These are phyloP conservation scores for Cercospora zeina DNA, from an alignment of 2,329 filamentous ascomycete species.

Conservation along the genomic window DNA sequence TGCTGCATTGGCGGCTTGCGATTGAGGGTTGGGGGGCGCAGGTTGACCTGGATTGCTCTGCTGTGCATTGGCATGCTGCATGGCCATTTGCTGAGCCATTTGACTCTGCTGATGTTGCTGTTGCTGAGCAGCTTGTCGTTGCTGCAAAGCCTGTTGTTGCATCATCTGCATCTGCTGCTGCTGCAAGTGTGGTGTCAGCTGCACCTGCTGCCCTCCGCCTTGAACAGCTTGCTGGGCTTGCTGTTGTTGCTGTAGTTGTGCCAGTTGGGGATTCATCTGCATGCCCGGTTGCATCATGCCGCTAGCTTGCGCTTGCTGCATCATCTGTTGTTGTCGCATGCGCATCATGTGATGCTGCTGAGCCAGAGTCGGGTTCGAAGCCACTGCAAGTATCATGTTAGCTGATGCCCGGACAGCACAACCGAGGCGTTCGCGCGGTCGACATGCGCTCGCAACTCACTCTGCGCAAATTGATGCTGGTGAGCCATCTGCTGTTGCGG, in stretches of 20 bases:
- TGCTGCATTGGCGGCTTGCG: constrained; percentile 37
- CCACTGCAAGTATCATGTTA: constrained; percentile 47
- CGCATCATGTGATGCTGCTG: constrained; percentile 42
- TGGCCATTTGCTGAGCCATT: constrained; percentile 43
- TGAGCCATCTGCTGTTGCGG: constrained; percentile 59
- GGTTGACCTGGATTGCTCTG: constrained; percentile 52
- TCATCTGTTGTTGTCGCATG: constrained; percentile 52
- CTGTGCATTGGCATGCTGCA: constrained; percentile 54
- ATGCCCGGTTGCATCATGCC: constrained; percentile 33
- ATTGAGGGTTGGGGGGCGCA: constrained; percentile 44
- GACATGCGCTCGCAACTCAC: constrained; percentile 36
- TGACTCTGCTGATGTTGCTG: constrained; percentile 43
- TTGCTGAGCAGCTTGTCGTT: constrained; percentile 40
- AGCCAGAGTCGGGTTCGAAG: constrained; percentile 36
- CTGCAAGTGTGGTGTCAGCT: constrained; percentile 30
- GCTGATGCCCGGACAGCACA: not conserved
- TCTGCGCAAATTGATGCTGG: constrained; percentile 35
- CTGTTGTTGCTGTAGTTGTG: constrained; percentile 44
- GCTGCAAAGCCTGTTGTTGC: constrained; percentile 41
- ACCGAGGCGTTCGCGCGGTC: not conserved
- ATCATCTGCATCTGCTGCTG: constrained; percentile 48
- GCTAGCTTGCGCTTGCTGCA: constrained; percentile 44
- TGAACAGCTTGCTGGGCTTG: constrained; percentile 39
- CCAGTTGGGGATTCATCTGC: constrained; percentile 41
- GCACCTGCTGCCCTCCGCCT: constrained; percentile 28